Conservation (phyloP, 495 filamentous ascomycete species). For the Neurospora sp. region DNA sequence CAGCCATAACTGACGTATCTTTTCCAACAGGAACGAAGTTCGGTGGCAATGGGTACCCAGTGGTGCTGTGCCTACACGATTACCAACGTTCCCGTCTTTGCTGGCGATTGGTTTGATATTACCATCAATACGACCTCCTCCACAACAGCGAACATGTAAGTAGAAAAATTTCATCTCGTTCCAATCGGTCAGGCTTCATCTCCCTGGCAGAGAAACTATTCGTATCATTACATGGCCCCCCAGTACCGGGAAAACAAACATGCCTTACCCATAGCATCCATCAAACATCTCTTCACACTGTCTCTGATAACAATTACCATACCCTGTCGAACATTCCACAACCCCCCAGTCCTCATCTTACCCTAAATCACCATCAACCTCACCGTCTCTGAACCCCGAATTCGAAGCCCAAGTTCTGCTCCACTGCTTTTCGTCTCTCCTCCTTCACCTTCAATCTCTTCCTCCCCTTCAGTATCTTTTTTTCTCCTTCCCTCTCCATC, state of each 20-base stretch:
- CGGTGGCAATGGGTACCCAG: slow-evolving; percentile 25
- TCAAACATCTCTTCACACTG: not conserved
- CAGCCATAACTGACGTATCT: not conserved
- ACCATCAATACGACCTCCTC: slow-evolving; percentile 18
- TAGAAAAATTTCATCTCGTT: not conserved
- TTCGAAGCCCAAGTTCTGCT: not conserved
- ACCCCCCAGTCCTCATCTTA: not conserved
- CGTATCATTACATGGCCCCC: not conserved
- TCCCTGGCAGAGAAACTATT: not conserved
- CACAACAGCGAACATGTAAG: slow-evolving; percentile 15
- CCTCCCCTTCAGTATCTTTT: too few species aligned
- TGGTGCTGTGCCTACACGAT: slow-evolving; percentile 12
- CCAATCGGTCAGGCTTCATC: not conserved
- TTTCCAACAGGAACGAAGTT: slow-evolving; percentile 11
- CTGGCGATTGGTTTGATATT: slow-evolving; percentile 21
- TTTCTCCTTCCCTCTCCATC: too few species aligned
- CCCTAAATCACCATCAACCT: not conserved
- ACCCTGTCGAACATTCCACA: not conserved
- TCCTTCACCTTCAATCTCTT: too few species aligned
- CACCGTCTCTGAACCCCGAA: fast-evolving
- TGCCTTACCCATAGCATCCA: not conserved
- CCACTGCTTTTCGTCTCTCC: not conserved
- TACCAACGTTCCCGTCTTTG: slow-evolving; percentile 13
- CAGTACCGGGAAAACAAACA: not conserved
- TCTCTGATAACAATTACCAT: not conserved